Conservation (phyloP, 768 basidiomycete species). For the Trametes cinnabarina region DNA sequence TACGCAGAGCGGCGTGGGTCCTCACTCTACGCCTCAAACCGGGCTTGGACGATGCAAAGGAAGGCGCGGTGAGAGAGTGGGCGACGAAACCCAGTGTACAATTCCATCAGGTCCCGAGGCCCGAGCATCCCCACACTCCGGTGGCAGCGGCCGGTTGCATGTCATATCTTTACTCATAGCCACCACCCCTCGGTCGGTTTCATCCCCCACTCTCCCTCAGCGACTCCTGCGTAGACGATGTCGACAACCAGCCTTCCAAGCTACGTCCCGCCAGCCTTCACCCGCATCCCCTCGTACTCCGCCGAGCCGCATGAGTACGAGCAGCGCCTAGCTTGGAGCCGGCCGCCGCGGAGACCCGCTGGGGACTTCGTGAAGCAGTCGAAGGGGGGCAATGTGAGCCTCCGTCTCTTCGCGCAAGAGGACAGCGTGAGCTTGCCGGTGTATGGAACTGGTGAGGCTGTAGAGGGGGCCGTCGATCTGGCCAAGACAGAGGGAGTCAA, state of each 20-base stretch:
- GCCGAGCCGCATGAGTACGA: constrained; percentile 53
- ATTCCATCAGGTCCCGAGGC: constrained; percentile 12
- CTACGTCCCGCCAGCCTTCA: constrained; percentile 40
- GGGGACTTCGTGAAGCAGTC: constrained; percentile 60
- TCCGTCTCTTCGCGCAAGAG: constrained; percentile 55
- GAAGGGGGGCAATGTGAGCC: constrained; percentile 48
- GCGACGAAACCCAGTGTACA: background rate
- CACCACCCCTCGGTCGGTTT: background rate
- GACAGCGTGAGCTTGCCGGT: constrained; percentile 50
- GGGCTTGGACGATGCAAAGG: background rate
- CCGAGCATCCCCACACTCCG: constrained; percentile 14
- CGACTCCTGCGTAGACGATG: constrained; percentile 38
- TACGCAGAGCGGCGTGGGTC: background rate
- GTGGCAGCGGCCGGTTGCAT: constrained; percentile 16
- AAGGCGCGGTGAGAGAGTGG: constrained; percentile 3
- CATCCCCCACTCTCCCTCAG: background rate
- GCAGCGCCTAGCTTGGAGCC: constrained; percentile 46
- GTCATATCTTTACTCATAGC: constrained; percentile 18
- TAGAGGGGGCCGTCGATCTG: constrained; percentile 58
- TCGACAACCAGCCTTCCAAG: constrained; percentile 53
- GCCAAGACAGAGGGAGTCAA: constrained; percentile 53
- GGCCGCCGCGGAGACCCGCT: constrained; percentile 35
- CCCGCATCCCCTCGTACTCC: constrained; percentile 51
- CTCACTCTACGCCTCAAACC: background rate
- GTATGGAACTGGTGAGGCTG: constrained; percentile 49